Conservation (phyloP, 108 stramenopile species). For the Nitzschia sp. region DNA sequence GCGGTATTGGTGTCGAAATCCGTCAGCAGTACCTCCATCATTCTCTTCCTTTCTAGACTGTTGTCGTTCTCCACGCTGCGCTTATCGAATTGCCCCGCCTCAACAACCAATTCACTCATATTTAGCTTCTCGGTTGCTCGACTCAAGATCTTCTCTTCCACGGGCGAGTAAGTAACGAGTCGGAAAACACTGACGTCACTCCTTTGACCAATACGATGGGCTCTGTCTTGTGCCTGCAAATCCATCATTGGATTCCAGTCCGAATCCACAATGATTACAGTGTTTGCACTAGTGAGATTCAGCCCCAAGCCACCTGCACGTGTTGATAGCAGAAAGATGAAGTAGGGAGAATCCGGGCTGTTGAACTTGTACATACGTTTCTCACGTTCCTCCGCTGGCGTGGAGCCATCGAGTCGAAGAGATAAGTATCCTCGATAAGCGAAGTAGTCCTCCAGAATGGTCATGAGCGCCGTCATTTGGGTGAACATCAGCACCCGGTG, state of each 20-base stretch:
- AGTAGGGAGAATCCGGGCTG: slow-evolving; percentile 79
- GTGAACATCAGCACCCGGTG: slow-evolving; percentile 95
- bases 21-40: slow-evolving; percentile 86
- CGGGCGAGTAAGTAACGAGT: slow-evolving; percentile 87
- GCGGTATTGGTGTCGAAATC: slow-evolving; percentile 75
- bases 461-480: slow-evolving; percentile 95
- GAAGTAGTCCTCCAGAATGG: slow-evolving; percentile 94
- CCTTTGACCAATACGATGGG: slow-evolving; percentile 96
- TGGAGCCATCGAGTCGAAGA: slow-evolving; percentile 89
- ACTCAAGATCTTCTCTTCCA: slow-evolving; percentile 91
- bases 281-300: slow-evolving; percentile 91
- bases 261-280: slow-evolving; percentile 95
- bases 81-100: slow-evolving; percentile 94
- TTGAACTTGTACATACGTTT: slow-evolving; percentile 97
- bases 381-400: slow-evolving; percentile 92
- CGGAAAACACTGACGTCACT: slow-evolving; percentile 92
- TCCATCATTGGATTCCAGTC: slow-evolving; percentile 99
- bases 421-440: slow-evolving; percentile 67
- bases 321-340: slow-evolving; percentile 94
- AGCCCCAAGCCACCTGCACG: slow-evolving; percentile 91
- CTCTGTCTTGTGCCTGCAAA: slow-evolving; percentile 95
- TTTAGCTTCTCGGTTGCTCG: slow-evolving; percentile 93
- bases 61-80: slow-evolving; percentile 74
- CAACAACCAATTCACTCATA: slow-evolving; percentile 92
- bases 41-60: slow-evolving; percentile 76